A percentile compares a stretch with the other conserved stretches of the same genome.
phyloP scores from a whole-genome alignment of 495 filamentous ascomycete species.

The Rusavskia elegans region DNA sequence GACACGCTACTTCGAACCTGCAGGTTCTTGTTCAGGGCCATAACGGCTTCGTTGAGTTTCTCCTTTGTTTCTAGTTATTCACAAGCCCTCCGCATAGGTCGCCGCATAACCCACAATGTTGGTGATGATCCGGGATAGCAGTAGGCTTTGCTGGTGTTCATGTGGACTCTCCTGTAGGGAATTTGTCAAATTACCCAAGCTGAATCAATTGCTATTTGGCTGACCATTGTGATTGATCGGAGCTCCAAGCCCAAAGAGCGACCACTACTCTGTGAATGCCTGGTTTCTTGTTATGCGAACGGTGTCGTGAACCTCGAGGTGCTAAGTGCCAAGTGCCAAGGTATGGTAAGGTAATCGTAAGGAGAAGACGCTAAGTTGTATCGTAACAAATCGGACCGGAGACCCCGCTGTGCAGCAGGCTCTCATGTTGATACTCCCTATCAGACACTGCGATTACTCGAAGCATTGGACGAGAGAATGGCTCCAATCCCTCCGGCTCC shows the following conservation, averaged over 20 bases:
- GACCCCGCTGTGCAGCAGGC: too few species aligned
- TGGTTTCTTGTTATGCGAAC: too few species aligned
- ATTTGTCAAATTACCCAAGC: not conserved
- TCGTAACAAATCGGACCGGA: too few species aligned
- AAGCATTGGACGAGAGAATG: too few species aligned
- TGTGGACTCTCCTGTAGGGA: conserved; percentile 73
- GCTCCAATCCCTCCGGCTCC: too few species aligned
- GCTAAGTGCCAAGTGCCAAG: too few species aligned
- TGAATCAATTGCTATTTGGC: not conserved
- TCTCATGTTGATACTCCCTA: too few species aligned
- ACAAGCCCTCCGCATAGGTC: not conserved
- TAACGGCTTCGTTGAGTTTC: conserved; percentile 90
- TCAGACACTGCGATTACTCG: too few species aligned
- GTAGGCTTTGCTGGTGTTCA: conserved; percentile 87
- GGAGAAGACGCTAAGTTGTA: too few species aligned
- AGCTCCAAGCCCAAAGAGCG: not conserved
- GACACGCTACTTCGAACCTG: conserved; percentile 38
- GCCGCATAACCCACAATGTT: conserved; percentile 55
- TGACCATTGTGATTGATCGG: not conserved
- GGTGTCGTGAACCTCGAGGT: too few species aligned
- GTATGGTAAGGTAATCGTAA: too few species aligned
- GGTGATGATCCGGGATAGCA: conserved; percentile 88
- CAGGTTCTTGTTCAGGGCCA: conserved; percentile 80
- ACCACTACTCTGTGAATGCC: not conserved
- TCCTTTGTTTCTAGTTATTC: conserved; percentile 39